These are phyloP conservation scores for Solanum chaucha DNA, from an alignment of 257 asterid species.

Conservation along the genomic window DNA sequence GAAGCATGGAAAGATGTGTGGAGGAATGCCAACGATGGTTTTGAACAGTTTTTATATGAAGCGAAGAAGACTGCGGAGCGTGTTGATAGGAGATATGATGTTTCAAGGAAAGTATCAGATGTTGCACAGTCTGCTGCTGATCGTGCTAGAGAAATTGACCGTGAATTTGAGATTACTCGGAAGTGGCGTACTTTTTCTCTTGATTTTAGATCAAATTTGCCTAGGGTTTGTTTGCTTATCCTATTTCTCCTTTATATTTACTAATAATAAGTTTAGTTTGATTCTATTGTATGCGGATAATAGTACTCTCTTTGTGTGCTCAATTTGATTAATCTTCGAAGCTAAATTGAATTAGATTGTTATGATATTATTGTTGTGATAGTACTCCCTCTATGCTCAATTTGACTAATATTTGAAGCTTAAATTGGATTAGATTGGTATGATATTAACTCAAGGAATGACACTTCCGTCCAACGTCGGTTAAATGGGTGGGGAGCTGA, in stretches of 20 bases:
- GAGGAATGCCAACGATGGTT: conserved; percentile 76
- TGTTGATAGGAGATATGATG: conserved; percentile 62
- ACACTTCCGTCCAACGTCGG: background rate
- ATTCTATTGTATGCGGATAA: background rate
- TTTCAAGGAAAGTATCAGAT: conserved; percentile 37
- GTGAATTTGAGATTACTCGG: conserved; percentile 58
- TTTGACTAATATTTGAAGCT: background rate
- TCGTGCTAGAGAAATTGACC: conserved; percentile 77
- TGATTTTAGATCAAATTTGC: conserved; percentile 67
- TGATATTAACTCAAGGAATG: background rate
- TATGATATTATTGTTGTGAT: background rate
- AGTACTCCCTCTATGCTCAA: background rate
- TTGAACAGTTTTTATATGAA: conserved; percentile 70
- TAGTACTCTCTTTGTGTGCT: background rate
- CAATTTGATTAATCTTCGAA: background rate
- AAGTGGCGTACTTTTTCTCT: conserved; percentile 64
- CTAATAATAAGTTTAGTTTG: background rate
- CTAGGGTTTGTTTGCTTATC: conserved; percentile 35
- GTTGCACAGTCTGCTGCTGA: conserved; percentile 55
- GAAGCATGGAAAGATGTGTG: conserved; percentile 74
- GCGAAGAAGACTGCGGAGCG: conserved; percentile 83
- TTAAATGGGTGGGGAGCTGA: background rate
- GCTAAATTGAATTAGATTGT: background rate
- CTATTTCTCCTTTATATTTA: background rate
- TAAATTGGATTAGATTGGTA: background rate